These are phyloP conservation scores for Skeletonema menzelii DNA, from an alignment of 108 stramenopile species.

Conservation along the genomic window DNA sequence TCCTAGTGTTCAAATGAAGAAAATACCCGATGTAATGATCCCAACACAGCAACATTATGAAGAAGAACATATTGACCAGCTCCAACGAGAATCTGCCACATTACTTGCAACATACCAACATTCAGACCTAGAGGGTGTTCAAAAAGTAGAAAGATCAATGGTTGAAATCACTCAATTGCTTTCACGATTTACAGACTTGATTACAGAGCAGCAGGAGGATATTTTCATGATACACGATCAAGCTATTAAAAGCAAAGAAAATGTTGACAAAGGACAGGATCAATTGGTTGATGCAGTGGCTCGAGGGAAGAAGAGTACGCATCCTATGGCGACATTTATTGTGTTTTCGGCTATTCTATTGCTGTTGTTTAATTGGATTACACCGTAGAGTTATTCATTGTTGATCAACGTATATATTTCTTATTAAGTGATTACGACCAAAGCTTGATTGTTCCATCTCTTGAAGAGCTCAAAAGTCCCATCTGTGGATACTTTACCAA, in stretches of 20 bases:
- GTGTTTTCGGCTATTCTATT: conserved; percentile 59
- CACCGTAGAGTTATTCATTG: conserved; percentile 31
- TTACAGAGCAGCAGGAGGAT: conserved; percentile 80
- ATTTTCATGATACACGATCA: conserved; percentile 70
- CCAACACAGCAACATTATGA: conserved; percentile 20
- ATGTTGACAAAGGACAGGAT: conserved; percentile 81
- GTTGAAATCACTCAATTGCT: conserved; percentile 80
- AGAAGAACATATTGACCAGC: conserved; percentile 50
- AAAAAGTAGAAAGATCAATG: conserved; percentile 80
- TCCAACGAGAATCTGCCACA: conserved; percentile 66
- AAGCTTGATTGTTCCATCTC: conserved; percentile 78
- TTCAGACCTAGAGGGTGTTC: conserved; percentile 75
- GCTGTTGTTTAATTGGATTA: conserved; percentile 72
- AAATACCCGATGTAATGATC: background rate
- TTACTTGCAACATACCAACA: conserved; percentile 58
- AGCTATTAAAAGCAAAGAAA: conserved; percentile 66
- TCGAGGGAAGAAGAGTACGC: conserved; percentile 63
- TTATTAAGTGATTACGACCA: conserved; percentile 44
- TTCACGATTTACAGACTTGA: conserved; percentile 76
- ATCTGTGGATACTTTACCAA: conserved; percentile 59
- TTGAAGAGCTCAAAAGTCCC: conserved; percentile 60
- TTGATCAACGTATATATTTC: background rate
- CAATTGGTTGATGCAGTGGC: conserved; percentile 76
- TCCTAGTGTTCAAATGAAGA: background rate
- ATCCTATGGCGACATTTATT: conserved; percentile 82